A percentile compares a stretch with the other conserved stretches of the same genome.
Conservation (phyloP, 495 filamentous ascomycete genomes). For the Neurospora sp. region DNA sequence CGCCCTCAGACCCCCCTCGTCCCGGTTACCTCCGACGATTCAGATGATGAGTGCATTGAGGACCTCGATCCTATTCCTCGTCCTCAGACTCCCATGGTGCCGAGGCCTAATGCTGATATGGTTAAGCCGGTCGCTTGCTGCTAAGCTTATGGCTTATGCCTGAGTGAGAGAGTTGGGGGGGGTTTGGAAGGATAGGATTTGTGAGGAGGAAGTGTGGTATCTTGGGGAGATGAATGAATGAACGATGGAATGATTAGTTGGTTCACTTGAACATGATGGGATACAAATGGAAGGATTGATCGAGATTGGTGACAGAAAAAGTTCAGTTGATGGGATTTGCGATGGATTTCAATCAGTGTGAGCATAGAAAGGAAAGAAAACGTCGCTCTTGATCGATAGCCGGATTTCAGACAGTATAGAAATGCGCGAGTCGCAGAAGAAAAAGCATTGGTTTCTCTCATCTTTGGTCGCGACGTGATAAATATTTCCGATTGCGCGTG, state of each 20-base stretch:
- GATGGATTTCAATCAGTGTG: neutral
- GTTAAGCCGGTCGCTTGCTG: neutral
- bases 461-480: neutral
- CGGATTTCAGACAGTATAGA: neutral
- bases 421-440: neutral
- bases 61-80: neutral
- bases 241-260: neutral
- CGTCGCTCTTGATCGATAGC: neutral
- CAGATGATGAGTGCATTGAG: neutral
- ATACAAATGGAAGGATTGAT: neutral
- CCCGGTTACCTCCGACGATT: neutral
- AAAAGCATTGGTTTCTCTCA: neutral
- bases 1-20: neutral
- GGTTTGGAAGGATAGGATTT: too few relatives aligned
- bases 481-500: neutral
- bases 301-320: neutral
- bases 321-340: neutral
- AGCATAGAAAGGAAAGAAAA: neutral
- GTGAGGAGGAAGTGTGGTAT: too few relatives aligned
- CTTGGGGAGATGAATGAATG: neutral
- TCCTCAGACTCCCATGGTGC: neutral
- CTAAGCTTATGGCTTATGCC: too few relatives aligned
- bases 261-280: neutral
- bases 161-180: too few relatives aligned
- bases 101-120: neutral